A percentile compares a stretch with the other conserved stretches of the same genome.
These are phyloP conservation scores for Trametes villosa DNA, from an alignment of 768 basidiomycete species.

Conservation along the genomic window DNA sequence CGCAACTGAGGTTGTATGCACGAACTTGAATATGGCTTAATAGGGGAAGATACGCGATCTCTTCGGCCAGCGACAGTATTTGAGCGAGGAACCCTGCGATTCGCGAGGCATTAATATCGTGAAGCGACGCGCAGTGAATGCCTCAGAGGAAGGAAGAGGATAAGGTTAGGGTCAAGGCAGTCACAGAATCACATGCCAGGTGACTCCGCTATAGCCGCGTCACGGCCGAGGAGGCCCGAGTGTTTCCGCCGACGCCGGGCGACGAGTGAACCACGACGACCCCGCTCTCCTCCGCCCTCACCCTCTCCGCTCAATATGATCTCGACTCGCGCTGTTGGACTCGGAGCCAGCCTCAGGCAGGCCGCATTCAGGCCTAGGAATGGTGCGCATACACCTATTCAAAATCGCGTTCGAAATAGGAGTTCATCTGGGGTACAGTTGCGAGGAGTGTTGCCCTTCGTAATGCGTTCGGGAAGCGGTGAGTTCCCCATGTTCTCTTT, in stretches of 20 bases:
- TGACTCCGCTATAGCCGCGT: background rate
- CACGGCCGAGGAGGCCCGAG: slow-evolving; percentile 14
- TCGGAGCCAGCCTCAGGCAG: slow-evolving; percentile 59
- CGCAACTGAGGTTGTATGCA: no score
- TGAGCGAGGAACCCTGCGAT: no score
- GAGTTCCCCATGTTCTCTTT: no score
- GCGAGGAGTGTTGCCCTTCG: slow-evolving; percentile 24
- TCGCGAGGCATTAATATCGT: no score
- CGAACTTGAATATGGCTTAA: no score
- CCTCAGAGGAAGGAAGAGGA: no score
- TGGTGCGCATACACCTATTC: slow-evolving; percentile 30
- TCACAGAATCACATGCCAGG: background rate
- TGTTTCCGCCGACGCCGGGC: background rate
- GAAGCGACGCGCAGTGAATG: no score
- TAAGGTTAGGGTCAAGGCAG: slow-evolving; percentile 3
- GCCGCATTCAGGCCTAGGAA: slow-evolving; percentile 44
- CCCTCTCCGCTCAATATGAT: slow-evolving; percentile 35
- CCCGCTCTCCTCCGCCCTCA: background rate
- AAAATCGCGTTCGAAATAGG: background rate
- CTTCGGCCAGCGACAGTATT: no score
- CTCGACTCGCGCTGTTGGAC: slow-evolving; percentile 56
- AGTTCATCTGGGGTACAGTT: slow-evolving; percentile 22
- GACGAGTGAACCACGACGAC: slow-evolving; percentile 1
- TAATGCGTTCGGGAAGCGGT: slow-evolving; percentile 28
- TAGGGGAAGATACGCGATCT: no score